Evolutionary conservation across 2,329 filamentous ascomycete genomes (phyloP).

Genomic region (Penicillium sp.): DNA sequence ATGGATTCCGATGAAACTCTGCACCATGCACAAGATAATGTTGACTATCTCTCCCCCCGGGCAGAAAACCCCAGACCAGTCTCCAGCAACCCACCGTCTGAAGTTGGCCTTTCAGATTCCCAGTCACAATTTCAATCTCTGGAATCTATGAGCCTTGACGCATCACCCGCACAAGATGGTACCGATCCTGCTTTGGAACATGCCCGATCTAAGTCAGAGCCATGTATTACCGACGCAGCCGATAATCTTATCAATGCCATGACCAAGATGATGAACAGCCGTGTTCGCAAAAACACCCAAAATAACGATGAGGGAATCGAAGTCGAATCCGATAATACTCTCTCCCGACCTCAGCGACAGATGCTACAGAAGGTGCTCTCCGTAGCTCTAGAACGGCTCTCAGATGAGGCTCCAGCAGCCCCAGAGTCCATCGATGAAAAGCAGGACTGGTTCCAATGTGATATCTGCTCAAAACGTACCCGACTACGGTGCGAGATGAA

Average conservation of each 20-base stretch:
- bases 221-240: constrained; percentile 30
- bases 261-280: constrained; percentile 33
- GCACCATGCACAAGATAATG: background rate
- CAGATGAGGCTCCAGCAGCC: constrained; percentile 8
- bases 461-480: constrained; percentile 31
- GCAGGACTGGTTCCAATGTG: constrained; percentile 31
- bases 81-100: background rate
- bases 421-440: constrained; percentile 17
- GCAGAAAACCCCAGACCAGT: background rate
- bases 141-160: background rate
- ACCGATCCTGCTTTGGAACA: background rate
- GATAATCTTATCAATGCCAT: constrained; percentile 35
- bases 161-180: background rate
- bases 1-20: background rate
- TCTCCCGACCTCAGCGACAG: constrained; percentile 32
- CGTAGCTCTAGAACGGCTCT: constrained; percentile 29
- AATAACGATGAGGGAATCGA: constrained; percentile 24
- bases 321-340: constrained; percentile 15
- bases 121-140: background rate
- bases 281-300: constrained; percentile 23
- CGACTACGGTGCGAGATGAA: constrained; percentile 39
- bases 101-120: background rate
- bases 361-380: constrained; percentile 34
- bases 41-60: background rate
- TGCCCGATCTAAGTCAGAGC: constrained; percentile 17